Evolutionary conservation across 805 yeast species (phyloP), one percentile per base, ranked within the genome.

Genomic region (Kuraishia floccosa): DNA sequence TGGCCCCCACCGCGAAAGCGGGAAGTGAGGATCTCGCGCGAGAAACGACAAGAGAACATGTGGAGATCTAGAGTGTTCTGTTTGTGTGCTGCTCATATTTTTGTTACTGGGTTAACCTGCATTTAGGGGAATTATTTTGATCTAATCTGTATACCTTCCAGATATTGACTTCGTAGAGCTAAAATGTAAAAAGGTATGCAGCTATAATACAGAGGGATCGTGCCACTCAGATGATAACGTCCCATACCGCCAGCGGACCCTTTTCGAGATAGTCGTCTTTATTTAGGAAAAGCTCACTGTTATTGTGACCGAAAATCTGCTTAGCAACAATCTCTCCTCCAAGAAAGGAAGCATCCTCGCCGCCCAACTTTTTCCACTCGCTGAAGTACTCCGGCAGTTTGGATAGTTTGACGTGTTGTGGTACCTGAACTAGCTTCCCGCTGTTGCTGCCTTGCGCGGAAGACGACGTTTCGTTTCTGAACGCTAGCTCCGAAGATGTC

Each of bases 341-440:
- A 38, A 87, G 58, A 47, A 87, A 84, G 35, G 73, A 65, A 20
- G 78, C 72, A 41, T 83, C 86, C 35, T 78, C 76, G 68, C 79
- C 77, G 1, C 89, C 86, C 26, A 36, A 54, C 50, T 72, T 73
- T 56, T 87, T 87, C 96, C 96, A 89, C 41, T 84, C 94, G 1
- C 94, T 83, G 56, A 89, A 89, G 53, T 89, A 87, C 34, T 89
- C 97, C 0, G 96, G 93, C 51, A 73, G 68, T 44, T 78, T 77
- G 17, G 76, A 73, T 30, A 74, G 48, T 40, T 69, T 73, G 34
- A 87, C 68, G 10, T 75, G 62, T n/a, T 76, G 73, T 15, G 96
- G 97, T 2, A 78, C 86, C 56, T 89, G 97, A 16, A 30, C 65
- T 39, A 37, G 49, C 35, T 38, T 57, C 44, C 38, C 12, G 34